Conservation (phyloP, 2,329 filamentous ascomycete genomes). For the Paracamarosporium sp. region DNA sequence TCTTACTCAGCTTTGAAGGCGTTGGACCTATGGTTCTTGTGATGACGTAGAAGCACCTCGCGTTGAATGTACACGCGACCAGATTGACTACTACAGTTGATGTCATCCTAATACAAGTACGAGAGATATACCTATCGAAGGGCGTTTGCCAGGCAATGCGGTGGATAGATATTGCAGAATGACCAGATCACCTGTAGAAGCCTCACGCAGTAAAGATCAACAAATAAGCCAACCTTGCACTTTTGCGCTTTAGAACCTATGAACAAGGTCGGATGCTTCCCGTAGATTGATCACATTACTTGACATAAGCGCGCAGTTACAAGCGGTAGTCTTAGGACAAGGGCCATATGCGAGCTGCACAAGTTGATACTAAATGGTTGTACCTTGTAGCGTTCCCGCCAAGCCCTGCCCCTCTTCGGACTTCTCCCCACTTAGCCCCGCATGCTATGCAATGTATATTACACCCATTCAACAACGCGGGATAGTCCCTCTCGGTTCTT, state of each 20-base stretch:
- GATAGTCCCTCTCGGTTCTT: constrained; percentile 9
- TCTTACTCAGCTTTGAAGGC: constrained; percentile 47
- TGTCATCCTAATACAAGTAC: constrained; percentile 38
- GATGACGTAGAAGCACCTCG: constrained; percentile 39
- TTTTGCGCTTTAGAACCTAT: too few relatives aligned
- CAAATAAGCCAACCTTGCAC: too few relatives aligned
- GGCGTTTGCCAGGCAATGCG: constrained; percentile 17
- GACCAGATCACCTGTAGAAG: too few relatives aligned
- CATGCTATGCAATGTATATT: too few relatives aligned
- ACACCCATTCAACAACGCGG: not conserved
- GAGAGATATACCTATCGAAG: constrained; percentile 19
- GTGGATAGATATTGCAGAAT: constrained; percentile 25
- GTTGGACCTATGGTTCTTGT: constrained; percentile 31
- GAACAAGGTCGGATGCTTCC: too few relatives aligned
- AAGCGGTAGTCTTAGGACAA: too few relatives aligned
- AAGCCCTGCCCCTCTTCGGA: not conserved
- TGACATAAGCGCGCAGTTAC: too few relatives aligned
- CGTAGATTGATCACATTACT: too few relatives aligned
- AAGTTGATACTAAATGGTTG: too few relatives aligned
- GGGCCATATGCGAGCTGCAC: too few relatives aligned
- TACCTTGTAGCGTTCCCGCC: too few relatives aligned
- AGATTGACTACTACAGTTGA: constrained; percentile 44
- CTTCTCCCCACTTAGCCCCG: not conserved
- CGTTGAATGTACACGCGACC: constrained; percentile 44
- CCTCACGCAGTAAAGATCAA: too few relatives aligned